phyloP scores from a whole-genome alignment of 2,329 filamentous ascomycete genomes.

The Ophiocordyceps unilateralis region DNA sequence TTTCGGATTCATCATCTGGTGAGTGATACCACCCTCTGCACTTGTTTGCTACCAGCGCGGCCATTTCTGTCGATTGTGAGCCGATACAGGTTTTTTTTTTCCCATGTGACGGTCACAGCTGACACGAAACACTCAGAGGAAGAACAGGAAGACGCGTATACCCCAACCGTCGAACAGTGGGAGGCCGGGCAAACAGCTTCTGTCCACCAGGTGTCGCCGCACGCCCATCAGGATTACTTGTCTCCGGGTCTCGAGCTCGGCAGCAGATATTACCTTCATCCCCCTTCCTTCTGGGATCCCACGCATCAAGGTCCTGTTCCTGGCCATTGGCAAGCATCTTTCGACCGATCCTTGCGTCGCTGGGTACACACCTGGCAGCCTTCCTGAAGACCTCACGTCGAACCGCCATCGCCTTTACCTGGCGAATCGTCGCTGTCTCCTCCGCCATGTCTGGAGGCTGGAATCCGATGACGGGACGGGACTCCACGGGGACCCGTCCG shows the following conservation, averaged over 20 bases:
- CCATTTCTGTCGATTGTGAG: too few species aligned
- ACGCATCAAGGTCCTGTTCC: conserved; percentile 12
- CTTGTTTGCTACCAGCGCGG: conserved; percentile 2
- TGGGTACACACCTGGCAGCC: conserved; percentile 22
- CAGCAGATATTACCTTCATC: conserved; percentile 1
- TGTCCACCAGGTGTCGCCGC: not conserved
- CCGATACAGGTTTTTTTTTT: not conserved
- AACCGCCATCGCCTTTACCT: not conserved
- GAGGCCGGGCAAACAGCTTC: not conserved
- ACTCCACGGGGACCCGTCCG: conserved; percentile 15
- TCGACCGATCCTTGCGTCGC: conserved; percentile 10
- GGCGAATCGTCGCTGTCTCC: not conserved
- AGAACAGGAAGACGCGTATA: not conserved
- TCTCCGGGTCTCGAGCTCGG: conserved; percentile 1
- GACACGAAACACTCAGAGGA: not conserved
- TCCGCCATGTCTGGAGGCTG: conserved; percentile 19
- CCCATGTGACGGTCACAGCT: not conserved
- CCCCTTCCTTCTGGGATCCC: conserved; percentile 11
- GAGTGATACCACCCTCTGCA: conserved; percentile 2
- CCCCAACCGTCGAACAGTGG: not conserved
- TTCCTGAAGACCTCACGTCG: conserved; percentile 3
- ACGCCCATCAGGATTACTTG: not conserved
- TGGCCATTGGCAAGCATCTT: conserved; percentile 18
- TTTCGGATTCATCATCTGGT: conserved; percentile 6
- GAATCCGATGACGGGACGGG: conserved; percentile 22